Conservation (phyloP, 345 rosid species). For the Schrenkiella parvula region DNA sequence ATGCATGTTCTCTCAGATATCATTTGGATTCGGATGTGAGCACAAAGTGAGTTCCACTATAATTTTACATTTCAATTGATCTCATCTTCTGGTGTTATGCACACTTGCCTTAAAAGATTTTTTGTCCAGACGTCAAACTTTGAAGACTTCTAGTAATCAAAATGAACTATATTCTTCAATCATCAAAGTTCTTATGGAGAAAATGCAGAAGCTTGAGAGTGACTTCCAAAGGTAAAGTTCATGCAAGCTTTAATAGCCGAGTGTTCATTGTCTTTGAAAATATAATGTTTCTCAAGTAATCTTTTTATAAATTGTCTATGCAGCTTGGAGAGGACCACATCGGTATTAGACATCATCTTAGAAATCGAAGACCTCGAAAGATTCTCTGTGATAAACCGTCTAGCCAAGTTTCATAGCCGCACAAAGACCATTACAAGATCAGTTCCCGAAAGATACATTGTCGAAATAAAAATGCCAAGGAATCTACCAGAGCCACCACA, state of each 20-base stretch:
- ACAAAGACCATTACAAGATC: conserved; percentile 38
- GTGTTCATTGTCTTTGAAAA: background rate
- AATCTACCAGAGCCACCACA: conserved; percentile 57
- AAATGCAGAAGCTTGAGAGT: conserved; percentile 49
- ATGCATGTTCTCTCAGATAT: conserved; percentile 42
- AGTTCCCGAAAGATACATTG: conserved; percentile 53
- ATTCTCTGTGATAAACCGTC: conserved; percentile 66
- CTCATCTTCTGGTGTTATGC: background rate
- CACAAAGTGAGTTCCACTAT: conserved; percentile 34
- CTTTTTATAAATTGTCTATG: conserved; percentile 4
- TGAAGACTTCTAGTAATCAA: background rate
- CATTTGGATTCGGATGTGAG: background rate
- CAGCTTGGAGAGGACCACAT: conserved; percentile 56
- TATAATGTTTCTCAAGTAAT: background rate
- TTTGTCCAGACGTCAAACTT: background rate
- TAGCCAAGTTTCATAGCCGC: conserved; percentile 69
- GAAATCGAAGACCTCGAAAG: conserved; percentile 75
- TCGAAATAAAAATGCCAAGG: conserved; percentile 51
- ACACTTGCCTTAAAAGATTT: background rate
- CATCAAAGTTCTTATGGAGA: conserved; percentile 44
- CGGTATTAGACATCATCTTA: conserved; percentile 49
- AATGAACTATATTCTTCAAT: conserved; percentile 26
- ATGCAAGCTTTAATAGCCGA: background rate
- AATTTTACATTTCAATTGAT: background rate
- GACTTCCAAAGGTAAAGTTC: conserved; percentile 49